Evolutionary conservation across 768 basidiomycete species (phyloP), one percentile per base, ranked within the genome.

Genomic region (Leccinum uliginosum): DNA sequence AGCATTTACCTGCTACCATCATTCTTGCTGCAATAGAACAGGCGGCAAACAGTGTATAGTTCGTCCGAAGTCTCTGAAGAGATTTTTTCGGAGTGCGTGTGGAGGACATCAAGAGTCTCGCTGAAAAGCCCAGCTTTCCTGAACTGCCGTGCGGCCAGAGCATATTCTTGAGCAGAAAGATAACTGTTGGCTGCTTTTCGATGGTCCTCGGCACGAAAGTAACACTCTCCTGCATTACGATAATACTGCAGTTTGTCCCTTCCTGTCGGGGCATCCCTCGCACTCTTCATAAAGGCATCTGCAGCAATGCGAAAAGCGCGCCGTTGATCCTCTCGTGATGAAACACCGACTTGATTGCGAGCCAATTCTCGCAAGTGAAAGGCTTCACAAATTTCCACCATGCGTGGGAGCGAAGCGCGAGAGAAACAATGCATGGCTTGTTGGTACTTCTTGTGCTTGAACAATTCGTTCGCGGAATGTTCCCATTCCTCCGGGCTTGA

Each of bases 391-490:
- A 84, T 74, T 3, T 67, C 73, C 15, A 69, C 76, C 66, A 84
- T 75, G 15, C 75, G 74, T 0, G 59, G 67, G 47, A 74, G 63
- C 2, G 59, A 68, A 1, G 85, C 86, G 3, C 78, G 75, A 48
- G 77, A 74, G 45, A 78, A 85, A 55, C 81, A 81, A 49, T 80
- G 74, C 72, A 75, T 77, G 0, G 85, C 83, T 57, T 85, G 81
- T 3, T 73, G 62, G 58, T 80, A 86, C 32, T 57, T 66, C 49
- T 70, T 64, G 17, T 71, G 63, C 7, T 70, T 61, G 63, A 82
- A 82, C 3, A 82, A 58, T 7, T 67, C 61, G 1, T 59, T 60
- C 1, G 23, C 78, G 80, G 17, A 69, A 76, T 23, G 63, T 4
- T 67, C 73, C 80, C 80, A 82, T 62, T 82, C 81, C 24, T 69